Evolutionary conservation across 148 eudicot genomes (phyloP), one percentile per base, ranked within the genome.

Genomic region (Silene uniflora): DNA sequence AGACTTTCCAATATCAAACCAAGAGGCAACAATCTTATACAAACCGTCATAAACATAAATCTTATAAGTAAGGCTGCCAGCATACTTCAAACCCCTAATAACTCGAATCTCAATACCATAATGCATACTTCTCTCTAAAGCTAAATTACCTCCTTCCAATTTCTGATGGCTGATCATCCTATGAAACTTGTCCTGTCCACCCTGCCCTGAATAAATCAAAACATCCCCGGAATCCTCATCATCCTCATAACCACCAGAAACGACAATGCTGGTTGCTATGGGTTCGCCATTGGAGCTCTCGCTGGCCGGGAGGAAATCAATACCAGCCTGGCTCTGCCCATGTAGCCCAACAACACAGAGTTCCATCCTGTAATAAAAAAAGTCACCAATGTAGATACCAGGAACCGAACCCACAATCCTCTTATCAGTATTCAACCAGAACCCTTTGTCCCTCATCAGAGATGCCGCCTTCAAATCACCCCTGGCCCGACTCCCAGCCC

Each of bases 31-130:
- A 77, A 95, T 80, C 68, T 71, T 91, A 81, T 95, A 95, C 59
- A 95, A 83, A 25, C 98, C 98, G 87, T 95, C 98, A 84, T 95
- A 95, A 77, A 95, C 97, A 83, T 88, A 95, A 74, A 89, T 81
- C 73, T 89, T 95, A 22, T 85, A 84, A 24, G 89, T 88, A 29
- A 77, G 71, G 29, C 84, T 83, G 35, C 98, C 97, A 16, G 75
- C 83, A 62, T 83, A 89, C 29, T 79, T 90, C 49, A 90, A 47
- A 10, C 98, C 98, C 6, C 98, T 86, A 78, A 95, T 87, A 24
- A 95, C 98, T 74, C 98, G 86, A 76, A 95, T 87, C 81, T 95
- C 98, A 67, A 90, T 80, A 6, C 93, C 97, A 66, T 95, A 90
- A 84, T 82, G 84, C 98, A 88, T 90, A 84, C 98, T 95, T 76